Conservation (phyloP, 768 basidiomycete species). For the Kwoniella bestiolae region DNA sequence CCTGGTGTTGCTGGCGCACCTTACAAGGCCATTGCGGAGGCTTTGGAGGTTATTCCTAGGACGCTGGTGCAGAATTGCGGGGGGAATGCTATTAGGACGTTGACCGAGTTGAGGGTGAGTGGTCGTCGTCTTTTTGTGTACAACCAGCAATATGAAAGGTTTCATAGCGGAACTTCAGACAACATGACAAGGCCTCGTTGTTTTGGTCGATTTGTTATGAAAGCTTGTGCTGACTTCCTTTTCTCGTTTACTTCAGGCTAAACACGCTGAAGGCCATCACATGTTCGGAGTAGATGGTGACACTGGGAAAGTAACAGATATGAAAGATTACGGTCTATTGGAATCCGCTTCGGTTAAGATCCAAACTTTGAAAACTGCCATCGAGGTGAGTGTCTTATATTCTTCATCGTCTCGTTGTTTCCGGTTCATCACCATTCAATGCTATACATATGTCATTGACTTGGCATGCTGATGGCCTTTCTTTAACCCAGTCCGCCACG, state of each 20-base stretch:
- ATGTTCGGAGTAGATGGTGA: conserved; percentile 96
- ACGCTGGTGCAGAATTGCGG: conserved; percentile 94
- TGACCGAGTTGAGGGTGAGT: conserved; percentile 89
- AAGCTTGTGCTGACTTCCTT: background rate
- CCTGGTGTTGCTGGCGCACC: conserved; percentile 91
- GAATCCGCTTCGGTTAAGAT: conserved; percentile 98
- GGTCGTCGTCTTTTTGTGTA: background rate
- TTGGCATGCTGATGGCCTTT: background rate
- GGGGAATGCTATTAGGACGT: conserved; percentile 87
- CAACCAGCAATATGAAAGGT: no score
- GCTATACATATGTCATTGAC: background rate
- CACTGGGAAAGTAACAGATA: conserved; percentile 92
- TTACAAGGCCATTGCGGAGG: conserved; percentile 88
- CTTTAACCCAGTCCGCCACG: conserved; percentile 69
- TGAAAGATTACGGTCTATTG: conserved; percentile 90
- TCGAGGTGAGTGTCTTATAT: conserved; percentile 67
- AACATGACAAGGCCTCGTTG: no score
- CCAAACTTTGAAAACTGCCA: conserved; percentile 94
- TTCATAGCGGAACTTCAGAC: no score
- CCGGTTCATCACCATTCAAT: background rate
- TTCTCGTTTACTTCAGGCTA: conserved; percentile 66
- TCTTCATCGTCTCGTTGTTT: no score
- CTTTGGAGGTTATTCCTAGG: conserved; percentile 95
- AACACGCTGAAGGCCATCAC: conserved; percentile 87
- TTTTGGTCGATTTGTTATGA: no score